Conservation (phyloP, 192 early-diverging fungal genomes). For the Gryganskiella cystojenkinii region DNA sequence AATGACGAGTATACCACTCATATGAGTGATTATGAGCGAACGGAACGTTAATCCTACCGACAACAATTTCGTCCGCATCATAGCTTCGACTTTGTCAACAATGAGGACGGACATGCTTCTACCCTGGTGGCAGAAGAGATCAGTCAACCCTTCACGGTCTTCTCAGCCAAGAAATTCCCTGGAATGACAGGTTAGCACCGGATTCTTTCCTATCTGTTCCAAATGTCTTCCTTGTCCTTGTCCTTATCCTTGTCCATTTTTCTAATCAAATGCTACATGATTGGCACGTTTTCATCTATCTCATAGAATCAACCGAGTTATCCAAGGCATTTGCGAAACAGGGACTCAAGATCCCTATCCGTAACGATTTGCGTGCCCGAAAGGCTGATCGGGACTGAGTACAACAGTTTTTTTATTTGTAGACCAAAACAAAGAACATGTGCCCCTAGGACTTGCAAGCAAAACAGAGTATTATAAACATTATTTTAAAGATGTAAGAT, state of each 20-base stretch:
- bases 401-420: neutral
- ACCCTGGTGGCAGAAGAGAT: constrained; percentile 63
- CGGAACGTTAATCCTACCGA: too few species aligned
- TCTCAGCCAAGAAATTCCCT: constrained; percentile 84
- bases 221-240: neutral
- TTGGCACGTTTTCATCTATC: neutral
- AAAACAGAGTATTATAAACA: too few species aligned
- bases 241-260: neutral
- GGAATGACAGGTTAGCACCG: constrained; percentile 77
- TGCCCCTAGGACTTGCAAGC: too few species aligned
- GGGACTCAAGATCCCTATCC: constrained; percentile 83
- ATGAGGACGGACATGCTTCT: constrained; percentile 53
- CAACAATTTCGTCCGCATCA: too few species aligned
- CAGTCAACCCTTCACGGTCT: constrained; percentile 81
- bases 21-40: too few species aligned
- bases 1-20: too few species aligned
- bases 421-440: neutral
- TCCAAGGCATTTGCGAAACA: constrained; percentile 81
- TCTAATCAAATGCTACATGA: neutral
- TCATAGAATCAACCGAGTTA: constrained; percentile 75
- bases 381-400: constrained; percentile 8
- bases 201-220: neutral
- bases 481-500: too few species aligned
- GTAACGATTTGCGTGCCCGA: constrained; percentile 67
- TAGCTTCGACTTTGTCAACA: constrained; percentile 22